phyloP scores from a whole-genome alignment of 129 eudicot species.

The Artemisia tridentata region DNA sequence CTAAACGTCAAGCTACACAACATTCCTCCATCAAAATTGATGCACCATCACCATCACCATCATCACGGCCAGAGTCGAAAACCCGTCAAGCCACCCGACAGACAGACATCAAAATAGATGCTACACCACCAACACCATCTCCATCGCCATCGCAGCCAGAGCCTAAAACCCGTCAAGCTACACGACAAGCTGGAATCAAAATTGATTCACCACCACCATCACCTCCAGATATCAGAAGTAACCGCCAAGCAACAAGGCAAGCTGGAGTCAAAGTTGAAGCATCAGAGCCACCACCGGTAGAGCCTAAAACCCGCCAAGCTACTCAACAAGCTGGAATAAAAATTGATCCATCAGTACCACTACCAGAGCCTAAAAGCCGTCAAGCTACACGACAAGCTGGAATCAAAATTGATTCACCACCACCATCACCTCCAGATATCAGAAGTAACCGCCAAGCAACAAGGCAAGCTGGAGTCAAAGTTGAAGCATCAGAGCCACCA shows the following conservation, averaged over 20 bases:
- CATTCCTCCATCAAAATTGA: background rate
- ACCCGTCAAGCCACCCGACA: slow-evolving; percentile 36
- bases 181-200: slow-evolving; percentile 1
- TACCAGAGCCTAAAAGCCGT: slow-evolving; percentile 23
- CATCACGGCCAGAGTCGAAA: slow-evolving; percentile 10
- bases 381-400: slow-evolving; percentile 44
- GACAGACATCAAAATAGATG: slow-evolving; percentile 27
- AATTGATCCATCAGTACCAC: background rate
- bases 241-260: slow-evolving; percentile 6
- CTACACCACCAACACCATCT: too few species aligned
- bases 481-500: background rate
- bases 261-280: slow-evolving; percentile 17
- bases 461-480: slow-evolving; percentile 5
- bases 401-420: slow-evolving; percentile 23
- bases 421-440: slow-evolving; percentile 17
- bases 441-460: slow-evolving; percentile 23
- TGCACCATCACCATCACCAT: slow-evolving; percentile 1
- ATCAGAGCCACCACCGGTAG: slow-evolving; percentile 1
- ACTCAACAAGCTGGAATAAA: background rate
- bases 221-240: slow-evolving; percentile 3
- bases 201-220: slow-evolving; percentile 1
- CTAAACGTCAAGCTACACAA: background rate
- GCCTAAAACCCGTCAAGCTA: background rate
- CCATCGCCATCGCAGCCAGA: background rate
- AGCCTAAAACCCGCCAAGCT: slow-evolving; percentile 23